Evolutionary conservation across 2,329 filamentous ascomycete species (phyloP), one percentile per base, ranked within the genome.

Genomic region (Phyllosticta citriasiana): DNA sequence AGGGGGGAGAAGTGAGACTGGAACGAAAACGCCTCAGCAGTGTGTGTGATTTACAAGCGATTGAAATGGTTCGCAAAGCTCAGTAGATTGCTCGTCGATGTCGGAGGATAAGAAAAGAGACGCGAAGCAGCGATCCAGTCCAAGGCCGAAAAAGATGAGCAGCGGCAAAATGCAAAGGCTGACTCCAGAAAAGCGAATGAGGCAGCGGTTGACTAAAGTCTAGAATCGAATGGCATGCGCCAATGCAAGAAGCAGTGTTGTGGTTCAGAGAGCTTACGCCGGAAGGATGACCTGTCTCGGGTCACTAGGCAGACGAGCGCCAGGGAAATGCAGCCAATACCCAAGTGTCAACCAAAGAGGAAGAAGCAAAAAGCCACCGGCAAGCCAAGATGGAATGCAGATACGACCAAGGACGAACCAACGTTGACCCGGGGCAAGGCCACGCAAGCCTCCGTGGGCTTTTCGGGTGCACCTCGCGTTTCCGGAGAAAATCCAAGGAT

Each of bases 381-480:
- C 33, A 40, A 40, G 33, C 33, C 33, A 40, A 40, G 33, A 40
- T 40, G 14, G 33, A 9, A 40, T 40, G 33, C 33, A 40, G 33
- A 40, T 16, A 57, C 55, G 59, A 55, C 26, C 59, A 19, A 35
- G 55, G 56, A 61, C 62, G 35, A 60, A 63, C 24, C 59, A 65
- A 53, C 82, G 65, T 82, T 9, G 63, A 62, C 81, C 24, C 86
- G 84, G 63, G 27, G 33, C 33, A 40, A 40, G 33, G 33, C 33
- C 33, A 40, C 33, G 33, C 33, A 40, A 40, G 33, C 33, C 5
- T 40, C 33, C 10, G 33, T 40, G 33, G 33, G 33, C 33, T 40
- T 40, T 40, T 40, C 33, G 33, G 33, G 33, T 40, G 33, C 33
- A 14, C 33, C 33, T 40, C 33, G 33, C 33, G 33, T 40, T 40